Percentiles rank a stretch among this genome's conserved stretches.
These are phyloP conservation scores for Verticillium nonalfalfae DNA, from an alignment of 2,329 filamentous ascomycete species.

Conservation along the genomic window DNA sequence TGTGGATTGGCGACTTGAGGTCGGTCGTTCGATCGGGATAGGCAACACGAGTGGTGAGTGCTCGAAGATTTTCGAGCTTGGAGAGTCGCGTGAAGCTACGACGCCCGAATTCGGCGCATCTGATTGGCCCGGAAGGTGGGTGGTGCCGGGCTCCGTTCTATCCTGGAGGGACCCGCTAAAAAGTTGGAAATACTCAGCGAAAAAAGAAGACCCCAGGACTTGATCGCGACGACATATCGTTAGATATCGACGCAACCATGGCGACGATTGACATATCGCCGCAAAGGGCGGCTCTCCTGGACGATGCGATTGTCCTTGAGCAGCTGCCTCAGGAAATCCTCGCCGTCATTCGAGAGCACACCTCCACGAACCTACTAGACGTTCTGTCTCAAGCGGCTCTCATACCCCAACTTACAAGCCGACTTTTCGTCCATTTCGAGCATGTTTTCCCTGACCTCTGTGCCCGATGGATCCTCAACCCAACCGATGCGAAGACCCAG, in stretches of 20 bases:
- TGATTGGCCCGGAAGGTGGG: conserved; percentile 31
- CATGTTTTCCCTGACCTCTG: conserved; percentile 74
- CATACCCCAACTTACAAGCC: conserved; percentile 62
- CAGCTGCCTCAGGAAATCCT: conserved; percentile 66
- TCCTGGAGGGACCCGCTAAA: conserved; percentile 20
- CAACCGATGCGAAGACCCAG: conserved; percentile 27
- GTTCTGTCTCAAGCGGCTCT: conserved; percentile 65
- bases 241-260: conserved; percentile 32
- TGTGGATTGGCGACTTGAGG: not conserved
- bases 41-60: conserved; percentile 2
- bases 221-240: conserved; percentile 10
- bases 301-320: conserved; percentile 45
- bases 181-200: conserved; percentile 22
- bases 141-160: conserved; percentile 22
- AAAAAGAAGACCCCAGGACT: conserved; percentile 10
- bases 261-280: conserved; percentile 47
- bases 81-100: conserved; percentile 13
- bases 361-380: conserved; percentile 62
- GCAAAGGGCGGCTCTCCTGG: conserved; percentile 49
- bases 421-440: conserved; percentile 69
- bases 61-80: conserved; percentile 36
- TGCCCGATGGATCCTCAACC: conserved; percentile 64
- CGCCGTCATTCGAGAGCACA: conserved; percentile 57
- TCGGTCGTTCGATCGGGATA: conserved; percentile 2
- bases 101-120: conserved; percentile 5